Evolutionary conservation across 2,329 filamentous ascomycete genomes (phyloP), one percentile per base, ranked within the genome.

Genomic region (Sphaerulina vaccinii): DNA sequence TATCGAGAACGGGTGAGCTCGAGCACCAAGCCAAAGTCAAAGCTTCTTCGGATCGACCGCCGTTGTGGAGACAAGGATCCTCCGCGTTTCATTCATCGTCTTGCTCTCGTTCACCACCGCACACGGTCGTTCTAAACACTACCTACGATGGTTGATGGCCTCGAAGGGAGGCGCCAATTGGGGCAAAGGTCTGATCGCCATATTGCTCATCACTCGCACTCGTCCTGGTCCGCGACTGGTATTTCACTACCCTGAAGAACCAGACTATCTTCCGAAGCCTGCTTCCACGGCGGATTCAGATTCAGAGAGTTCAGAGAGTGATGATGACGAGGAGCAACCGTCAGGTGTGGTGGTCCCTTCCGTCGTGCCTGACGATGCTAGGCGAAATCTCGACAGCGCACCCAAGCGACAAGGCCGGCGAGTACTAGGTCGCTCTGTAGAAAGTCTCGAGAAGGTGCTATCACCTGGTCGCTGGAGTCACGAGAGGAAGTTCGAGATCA

Each of bases 401-500:
- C 35, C 41, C 10, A 39, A 37, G 19, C 19, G 36, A 32, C 36
- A 50, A 3, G 48, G 27, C 6, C 43, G 46, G 5, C 51, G 42
- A 9, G 38, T 68, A 2, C 48, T 67, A 1, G 63, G 65, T 36
- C 57, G 63, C 32, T 59, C 55, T n/a, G 47, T 61, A n/a, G 83
- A 85, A 55, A 87, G 90, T 39, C 80, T 95, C 55, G 88, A 89
- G 62, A 89, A 86, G 58, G 79, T 96, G 42, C 70, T 96, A 49
- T 90, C 87, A 1, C 90, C 90, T 0, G 82, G 83, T 7, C 46
- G 59, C 19, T 68, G 65, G 60, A 78, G 83, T 10, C 81, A 85
- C 7, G 90, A 88, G 68, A 86, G 93, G 72, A 95, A 92, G 19
- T 95, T 95, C 64, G 88, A 95, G 67, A 77, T 95, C 52, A 87